Evolutionary conservation across 2,329 filamentous ascomycete genomes (phyloP).

Genomic region (Claviceps arundinis): DNA sequence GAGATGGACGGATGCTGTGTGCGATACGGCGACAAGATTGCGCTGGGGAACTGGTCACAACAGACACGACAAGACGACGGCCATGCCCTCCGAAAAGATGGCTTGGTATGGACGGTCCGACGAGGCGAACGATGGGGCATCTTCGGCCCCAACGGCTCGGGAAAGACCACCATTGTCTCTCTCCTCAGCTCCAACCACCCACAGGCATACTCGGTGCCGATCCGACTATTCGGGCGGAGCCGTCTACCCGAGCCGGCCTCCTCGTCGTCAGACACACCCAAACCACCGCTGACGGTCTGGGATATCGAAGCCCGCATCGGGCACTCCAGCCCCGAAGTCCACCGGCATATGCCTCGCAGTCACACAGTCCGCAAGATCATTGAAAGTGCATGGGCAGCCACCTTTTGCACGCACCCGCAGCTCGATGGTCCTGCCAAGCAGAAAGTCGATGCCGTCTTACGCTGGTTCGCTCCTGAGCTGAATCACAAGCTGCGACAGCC

Average conservation of each 20-base stretch:
- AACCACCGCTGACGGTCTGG: slow-evolving; percentile 67
- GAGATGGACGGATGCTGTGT: slow-evolving; percentile 81
- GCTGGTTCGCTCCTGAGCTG: slow-evolving; percentile 71
- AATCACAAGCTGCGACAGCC: slow-evolving; percentile 31
- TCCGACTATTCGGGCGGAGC: slow-evolving; percentile 72
- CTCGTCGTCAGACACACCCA: slow-evolving; percentile 29
- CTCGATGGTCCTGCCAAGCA: slow-evolving; percentile 43
- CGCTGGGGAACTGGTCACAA: slow-evolving; percentile 70
- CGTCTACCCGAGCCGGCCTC: slow-evolving; percentile 58
- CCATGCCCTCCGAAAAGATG: slow-evolving; percentile 34
- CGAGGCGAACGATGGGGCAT: slow-evolving; percentile 82
- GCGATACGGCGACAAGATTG: slow-evolving; percentile 62
- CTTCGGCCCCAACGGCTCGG: slow-evolving; percentile 87
- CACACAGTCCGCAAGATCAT: slow-evolving; percentile 62
- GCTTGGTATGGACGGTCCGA: slow-evolving; percentile 71
- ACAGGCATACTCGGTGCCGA: slow-evolving; percentile 79
- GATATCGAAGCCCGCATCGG: slow-evolving; percentile 84
- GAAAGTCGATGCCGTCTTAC: slow-evolving; percentile 55
- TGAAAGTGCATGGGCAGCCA: slow-evolving; percentile 83
- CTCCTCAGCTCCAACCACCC: slow-evolving; percentile 93
- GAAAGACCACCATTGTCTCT: slow-evolving; percentile 88
- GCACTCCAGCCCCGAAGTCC: slow-evolving; percentile 87
- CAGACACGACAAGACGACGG: slow-evolving; percentile 17
- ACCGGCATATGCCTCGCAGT: slow-evolving; percentile 76
- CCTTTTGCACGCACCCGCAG: slow-evolving; percentile 59